Evolutionary conservation across 345 rosid species (phyloP).

Genomic region (Litchi chinensis): DNA sequence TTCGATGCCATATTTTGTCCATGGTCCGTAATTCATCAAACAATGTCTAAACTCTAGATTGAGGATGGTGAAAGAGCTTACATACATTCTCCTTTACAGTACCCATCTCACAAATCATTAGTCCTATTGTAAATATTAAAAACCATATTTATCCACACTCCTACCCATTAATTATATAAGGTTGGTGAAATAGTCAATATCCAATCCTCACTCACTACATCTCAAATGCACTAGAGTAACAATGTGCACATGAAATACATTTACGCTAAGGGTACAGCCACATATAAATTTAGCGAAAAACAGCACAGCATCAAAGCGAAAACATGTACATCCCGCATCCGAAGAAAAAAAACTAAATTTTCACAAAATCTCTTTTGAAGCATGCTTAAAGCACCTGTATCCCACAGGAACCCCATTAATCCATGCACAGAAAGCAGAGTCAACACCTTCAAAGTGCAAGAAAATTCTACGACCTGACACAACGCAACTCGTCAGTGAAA

Average conservation of each 20-base stretch:
- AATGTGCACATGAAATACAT: background rate
- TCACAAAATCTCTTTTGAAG: background rate
- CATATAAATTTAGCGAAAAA: background rate
- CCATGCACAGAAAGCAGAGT: constrained; percentile 96
- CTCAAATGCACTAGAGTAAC: background rate
- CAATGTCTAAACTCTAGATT: background rate
- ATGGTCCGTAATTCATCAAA: background rate
- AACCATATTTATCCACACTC: background rate
- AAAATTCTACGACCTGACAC: constrained; percentile 85
- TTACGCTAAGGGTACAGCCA: constrained; percentile 1
- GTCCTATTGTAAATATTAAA: background rate
- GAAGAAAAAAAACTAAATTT: background rate
- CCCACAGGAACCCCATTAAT: constrained; percentile 85
- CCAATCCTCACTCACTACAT: background rate
- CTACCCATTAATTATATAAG: background rate
- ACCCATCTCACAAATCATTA: background rate
- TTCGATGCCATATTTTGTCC: background rate
- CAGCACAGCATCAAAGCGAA: background rate
- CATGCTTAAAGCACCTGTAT: constrained; percentile 61
- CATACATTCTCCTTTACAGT: background rate
- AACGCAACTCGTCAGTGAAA: constrained; percentile 10
- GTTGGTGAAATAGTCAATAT: background rate
- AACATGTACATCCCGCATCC: background rate
- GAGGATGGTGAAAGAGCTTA: background rate
- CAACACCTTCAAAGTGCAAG: constrained; percentile 97